Conservation (phyloP, 2,329 filamentous ascomycete species). For the Macrophomina phaseolina region DNA sequence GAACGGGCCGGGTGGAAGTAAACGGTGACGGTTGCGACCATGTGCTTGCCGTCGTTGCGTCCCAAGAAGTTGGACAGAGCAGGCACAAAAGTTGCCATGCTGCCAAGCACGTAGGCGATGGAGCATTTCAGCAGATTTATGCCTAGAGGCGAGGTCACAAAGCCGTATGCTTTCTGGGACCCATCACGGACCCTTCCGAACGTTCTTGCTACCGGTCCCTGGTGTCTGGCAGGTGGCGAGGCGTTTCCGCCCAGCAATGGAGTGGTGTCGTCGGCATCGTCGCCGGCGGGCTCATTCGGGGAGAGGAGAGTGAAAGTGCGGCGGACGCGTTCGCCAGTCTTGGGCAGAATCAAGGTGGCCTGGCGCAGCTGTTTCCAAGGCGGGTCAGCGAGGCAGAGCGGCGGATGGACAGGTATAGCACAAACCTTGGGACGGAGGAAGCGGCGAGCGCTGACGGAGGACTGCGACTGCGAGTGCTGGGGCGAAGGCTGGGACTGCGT, state of each 20-base stretch:
- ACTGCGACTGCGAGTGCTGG: constrained; percentile 29
- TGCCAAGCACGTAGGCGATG: constrained; percentile 84
- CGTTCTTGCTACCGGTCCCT: constrained; percentile 39
- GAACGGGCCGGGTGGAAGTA: constrained; percentile 93
- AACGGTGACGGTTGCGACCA: constrained; percentile 90
- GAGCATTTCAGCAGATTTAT: constrained; percentile 89
- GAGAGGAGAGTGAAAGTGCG: constrained; percentile 76
- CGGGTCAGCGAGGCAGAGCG: constrained; percentile 32
- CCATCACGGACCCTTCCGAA: constrained; percentile 45
- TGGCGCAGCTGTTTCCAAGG: constrained; percentile 67
- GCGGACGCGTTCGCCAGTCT: constrained; percentile 82
- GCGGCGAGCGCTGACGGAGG: constrained; percentile 40
- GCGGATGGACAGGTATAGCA: background rate
- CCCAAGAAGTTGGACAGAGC: constrained; percentile 76
- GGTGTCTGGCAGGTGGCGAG: constrained; percentile 38
- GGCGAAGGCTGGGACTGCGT: constrained; percentile 22
- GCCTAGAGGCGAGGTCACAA: constrained; percentile 73
- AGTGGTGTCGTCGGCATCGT: constrained; percentile 69
- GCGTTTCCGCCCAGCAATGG: constrained; percentile 24
- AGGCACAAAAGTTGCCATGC: constrained; percentile 82
- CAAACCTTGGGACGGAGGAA: constrained; percentile 41
- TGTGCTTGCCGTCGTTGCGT: constrained; percentile 87
- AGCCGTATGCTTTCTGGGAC: constrained; percentile 57
- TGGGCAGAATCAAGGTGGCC: constrained; percentile 84
- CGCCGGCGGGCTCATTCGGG: constrained; percentile 65